A percentile compares a stretch with the other conserved stretches of the same genome.
phyloP scores from a whole-genome alignment of 164 flowering plant genomes.

The Aristolochia fimbriata region DNA sequence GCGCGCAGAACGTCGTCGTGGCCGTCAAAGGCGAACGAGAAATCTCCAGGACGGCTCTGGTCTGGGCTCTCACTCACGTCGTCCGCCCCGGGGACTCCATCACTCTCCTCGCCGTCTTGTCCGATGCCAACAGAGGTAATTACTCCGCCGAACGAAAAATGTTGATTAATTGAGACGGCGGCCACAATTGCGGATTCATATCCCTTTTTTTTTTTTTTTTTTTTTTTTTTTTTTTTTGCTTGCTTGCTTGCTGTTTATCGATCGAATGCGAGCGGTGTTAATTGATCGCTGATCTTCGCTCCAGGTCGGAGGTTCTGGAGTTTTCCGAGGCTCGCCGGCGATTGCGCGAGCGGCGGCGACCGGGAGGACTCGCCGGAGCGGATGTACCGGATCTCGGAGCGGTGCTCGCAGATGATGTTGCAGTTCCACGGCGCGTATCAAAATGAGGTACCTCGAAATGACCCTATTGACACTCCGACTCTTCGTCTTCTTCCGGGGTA shows the following conservation, averaged over 20 bases:
- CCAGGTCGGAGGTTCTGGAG: slow-evolving; percentile 49
- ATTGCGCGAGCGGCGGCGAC: slow-evolving; percentile 26
- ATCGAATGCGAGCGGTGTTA: neutral
- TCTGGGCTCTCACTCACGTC: slow-evolving; percentile 86
- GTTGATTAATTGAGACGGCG: neutral
- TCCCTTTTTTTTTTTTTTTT: neutral
- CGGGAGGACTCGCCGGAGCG: slow-evolving; percentile 42
- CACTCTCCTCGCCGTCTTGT: slow-evolving; percentile 52
- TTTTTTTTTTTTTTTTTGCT: no score
- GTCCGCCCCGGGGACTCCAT: slow-evolving; percentile 62
- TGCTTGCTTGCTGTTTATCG: no score
- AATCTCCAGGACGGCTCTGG: slow-evolving; percentile 54
- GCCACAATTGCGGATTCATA: neutral
- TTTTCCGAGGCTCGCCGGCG: slow-evolving; percentile 42
- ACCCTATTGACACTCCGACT: neutral
- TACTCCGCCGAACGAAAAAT: neutral
- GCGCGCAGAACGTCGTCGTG: slow-evolving; percentile 29
- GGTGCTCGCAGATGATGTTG: slow-evolving; percentile 77
- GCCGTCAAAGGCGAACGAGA: slow-evolving; percentile 73
- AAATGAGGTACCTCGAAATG: slow-evolving; percentile 37
- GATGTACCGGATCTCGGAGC: slow-evolving; percentile 61
- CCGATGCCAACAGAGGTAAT: slow-evolving; percentile 31
- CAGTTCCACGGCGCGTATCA: slow-evolving; percentile 35
- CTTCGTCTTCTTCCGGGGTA: neutral
- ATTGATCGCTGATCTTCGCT: no score